These are phyloP conservation scores for Arachnopeziza araneosa DNA, from an alignment of 2,329 filamentous ascomycete genomes.

Conservation along the genomic window DNA sequence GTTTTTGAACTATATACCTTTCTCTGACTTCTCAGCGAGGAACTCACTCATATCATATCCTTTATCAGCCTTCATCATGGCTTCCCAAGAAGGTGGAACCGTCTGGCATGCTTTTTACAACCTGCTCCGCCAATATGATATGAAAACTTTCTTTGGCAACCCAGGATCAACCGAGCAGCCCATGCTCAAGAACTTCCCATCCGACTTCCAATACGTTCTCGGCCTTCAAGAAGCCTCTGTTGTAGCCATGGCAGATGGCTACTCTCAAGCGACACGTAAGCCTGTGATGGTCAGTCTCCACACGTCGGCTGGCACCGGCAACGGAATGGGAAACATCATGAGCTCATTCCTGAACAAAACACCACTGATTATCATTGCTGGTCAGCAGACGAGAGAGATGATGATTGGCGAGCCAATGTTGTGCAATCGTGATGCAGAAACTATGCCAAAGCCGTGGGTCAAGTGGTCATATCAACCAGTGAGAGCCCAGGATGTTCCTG, in stretches of 20 bases:
- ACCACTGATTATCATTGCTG: neutral
- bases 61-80: neutral
- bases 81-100: neutral
- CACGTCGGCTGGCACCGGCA: neutral
- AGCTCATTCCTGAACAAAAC: neutral
- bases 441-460: neutral
- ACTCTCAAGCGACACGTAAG: neutral
- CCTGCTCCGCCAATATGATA: neutral
- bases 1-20: neutral
- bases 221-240: neutral
- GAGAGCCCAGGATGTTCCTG: neutral
- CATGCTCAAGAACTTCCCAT: neutral
- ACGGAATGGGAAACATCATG: neutral
- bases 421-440: neutral
- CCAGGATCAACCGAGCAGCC: neutral
- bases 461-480: neutral
- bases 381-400: neutral
- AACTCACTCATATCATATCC: neutral
- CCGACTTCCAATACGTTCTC: neutral
- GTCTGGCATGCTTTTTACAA: neutral
- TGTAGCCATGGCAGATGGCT: neutral
- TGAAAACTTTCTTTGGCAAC: neutral
- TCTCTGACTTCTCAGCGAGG: no score
- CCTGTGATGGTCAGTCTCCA: neutral
- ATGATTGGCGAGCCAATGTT: neutral